Percentiles rank a stretch among this genome's conserved stretches.
These are phyloP conservation scores for Tetrastigma voinierianum DNA, from an alignment of 164 flowering plant species.

Conservation along the genomic window DNA sequence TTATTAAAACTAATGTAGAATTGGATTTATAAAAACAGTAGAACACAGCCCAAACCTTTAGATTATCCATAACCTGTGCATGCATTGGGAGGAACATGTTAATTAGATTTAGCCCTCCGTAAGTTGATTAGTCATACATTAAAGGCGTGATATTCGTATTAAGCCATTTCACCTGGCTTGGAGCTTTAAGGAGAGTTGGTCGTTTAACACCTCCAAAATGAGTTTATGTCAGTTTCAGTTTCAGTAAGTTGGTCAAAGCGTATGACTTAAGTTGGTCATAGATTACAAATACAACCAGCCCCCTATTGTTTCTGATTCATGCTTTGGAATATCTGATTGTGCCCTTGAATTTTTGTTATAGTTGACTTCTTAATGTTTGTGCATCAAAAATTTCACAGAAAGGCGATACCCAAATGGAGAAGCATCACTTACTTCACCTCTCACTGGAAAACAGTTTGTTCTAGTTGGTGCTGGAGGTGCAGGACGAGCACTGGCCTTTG, in stretches of 20 bases:
- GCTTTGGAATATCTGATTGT: no score
- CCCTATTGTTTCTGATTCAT: no score
- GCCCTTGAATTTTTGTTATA: no score
- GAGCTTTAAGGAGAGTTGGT: no score
- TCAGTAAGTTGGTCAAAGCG: no score
- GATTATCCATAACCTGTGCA: background rate
- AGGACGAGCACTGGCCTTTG: conserved; percentile 70
- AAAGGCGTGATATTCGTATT: no score
- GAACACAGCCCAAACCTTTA: background rate
- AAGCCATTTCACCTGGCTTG: no score
- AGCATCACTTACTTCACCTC: conserved; percentile 29
- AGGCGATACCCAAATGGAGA: conserved; percentile 14
- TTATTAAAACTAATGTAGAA: background rate
- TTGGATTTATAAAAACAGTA: background rate
- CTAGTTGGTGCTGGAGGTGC: conserved; percentile 78
- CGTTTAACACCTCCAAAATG: no score
- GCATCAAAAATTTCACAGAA: conserved; percentile 15
- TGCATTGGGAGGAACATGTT: background rate
- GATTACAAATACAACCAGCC: no score
- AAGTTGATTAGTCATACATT: no score
- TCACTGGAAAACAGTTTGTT: conserved; percentile 53
- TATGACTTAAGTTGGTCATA: no score
- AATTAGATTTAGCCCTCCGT: background rate
- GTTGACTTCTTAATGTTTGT: background rate
- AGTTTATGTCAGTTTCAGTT: no score